phyloP scores from a whole-genome alignment of 208 protist genomes.

The Perkinsela sp. region DNA sequence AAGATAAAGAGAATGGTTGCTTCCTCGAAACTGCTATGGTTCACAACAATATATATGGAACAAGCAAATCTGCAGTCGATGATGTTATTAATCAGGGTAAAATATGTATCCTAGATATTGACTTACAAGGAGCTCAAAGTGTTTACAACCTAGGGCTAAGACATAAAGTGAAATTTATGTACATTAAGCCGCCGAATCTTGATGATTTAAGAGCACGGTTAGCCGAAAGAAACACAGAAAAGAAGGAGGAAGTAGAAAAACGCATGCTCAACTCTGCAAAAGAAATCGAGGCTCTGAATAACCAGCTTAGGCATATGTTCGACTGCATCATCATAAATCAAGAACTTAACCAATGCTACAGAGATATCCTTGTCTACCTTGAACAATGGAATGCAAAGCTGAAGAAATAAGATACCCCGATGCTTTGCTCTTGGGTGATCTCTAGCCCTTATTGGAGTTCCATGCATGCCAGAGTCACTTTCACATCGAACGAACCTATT shows the following conservation, averaged over 20 bases:
- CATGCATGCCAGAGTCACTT: too few species aligned
- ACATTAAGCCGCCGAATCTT: constrained; percentile 7
- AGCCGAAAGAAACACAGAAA: constrained; percentile 6
- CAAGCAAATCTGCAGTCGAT: constrained; percentile 34
- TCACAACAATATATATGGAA: constrained; percentile 81
- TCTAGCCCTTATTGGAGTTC: too few species aligned
- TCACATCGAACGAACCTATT: too few species aligned
- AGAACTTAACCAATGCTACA: neutral
- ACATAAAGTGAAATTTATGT: constrained; percentile 6
- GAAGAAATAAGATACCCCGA: neutral
- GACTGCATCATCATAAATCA: neutral
- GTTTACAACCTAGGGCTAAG: constrained; percentile 4
- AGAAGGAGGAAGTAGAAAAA: constrained; percentile 8
- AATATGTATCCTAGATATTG: constrained; percentile 60
- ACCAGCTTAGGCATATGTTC: neutral
- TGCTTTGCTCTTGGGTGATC: too few species aligned
- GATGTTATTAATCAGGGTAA: constrained; percentile 26
- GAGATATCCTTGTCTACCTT: neutral
- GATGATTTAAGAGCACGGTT: constrained; percentile 7
- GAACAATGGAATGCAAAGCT: neutral
- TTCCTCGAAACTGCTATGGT: constrained; percentile 71
- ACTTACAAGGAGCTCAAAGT: constrained; percentile 56
- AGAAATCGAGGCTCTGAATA: constrained; percentile 5
- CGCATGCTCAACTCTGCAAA: constrained; percentile 3
- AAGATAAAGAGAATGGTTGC: constrained; percentile 24